These are phyloP conservation scores for Ascochyta rabiei DNA, from an alignment of 2,329 filamentous ascomycete genomes.

Conservation along the genomic window DNA sequence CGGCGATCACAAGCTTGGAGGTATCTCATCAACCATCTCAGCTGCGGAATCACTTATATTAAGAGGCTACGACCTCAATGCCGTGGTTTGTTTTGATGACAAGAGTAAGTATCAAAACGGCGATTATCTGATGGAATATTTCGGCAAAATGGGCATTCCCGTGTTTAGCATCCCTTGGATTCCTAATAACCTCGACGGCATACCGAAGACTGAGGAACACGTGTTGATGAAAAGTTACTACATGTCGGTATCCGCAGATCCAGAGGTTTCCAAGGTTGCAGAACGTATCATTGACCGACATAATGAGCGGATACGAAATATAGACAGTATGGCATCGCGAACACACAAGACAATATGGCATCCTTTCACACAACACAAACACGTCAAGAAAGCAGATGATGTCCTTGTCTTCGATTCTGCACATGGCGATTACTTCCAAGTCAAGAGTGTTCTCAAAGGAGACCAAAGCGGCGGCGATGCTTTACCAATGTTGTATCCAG, in stretches of 20 bases:
- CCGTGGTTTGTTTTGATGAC: constrained; percentile 69
- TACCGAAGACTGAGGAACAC: constrained; percentile 53
- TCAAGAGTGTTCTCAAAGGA: constrained; percentile 46
- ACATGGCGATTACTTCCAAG: constrained; percentile 78
- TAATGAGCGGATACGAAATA: constrained; percentile 59
- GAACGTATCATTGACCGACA: constrained; percentile 62
- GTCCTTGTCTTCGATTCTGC: constrained; percentile 83
- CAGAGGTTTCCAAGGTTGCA: constrained; percentile 55
- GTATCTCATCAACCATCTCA: constrained; percentile 79
- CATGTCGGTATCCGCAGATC: constrained; percentile 44
- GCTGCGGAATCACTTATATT: constrained; percentile 78
- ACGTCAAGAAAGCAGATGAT: constrained; percentile 61
- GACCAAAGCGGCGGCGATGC: constrained; percentile 14
- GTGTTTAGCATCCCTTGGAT: constrained; percentile 65
- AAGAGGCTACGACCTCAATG: constrained; percentile 78
- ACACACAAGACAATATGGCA: constrained; percentile 74
- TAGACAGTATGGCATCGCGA: constrained; percentile 66
- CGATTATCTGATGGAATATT: constrained; percentile 71
- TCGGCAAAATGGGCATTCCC: constrained; percentile 62
- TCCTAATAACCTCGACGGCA: constrained; percentile 53
- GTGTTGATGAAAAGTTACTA: constrained; percentile 71
- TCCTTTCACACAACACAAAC: constrained; percentile 82
- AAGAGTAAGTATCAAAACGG: constrained; percentile 71
- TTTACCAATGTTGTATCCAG: constrained; percentile 61
- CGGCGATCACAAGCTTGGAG: constrained; percentile 76